These are phyloP conservation scores for Chrysoporthe deuterocubensis DNA, from an alignment of 2,329 filamentous ascomycete genomes.

Conservation along the genomic window DNA sequence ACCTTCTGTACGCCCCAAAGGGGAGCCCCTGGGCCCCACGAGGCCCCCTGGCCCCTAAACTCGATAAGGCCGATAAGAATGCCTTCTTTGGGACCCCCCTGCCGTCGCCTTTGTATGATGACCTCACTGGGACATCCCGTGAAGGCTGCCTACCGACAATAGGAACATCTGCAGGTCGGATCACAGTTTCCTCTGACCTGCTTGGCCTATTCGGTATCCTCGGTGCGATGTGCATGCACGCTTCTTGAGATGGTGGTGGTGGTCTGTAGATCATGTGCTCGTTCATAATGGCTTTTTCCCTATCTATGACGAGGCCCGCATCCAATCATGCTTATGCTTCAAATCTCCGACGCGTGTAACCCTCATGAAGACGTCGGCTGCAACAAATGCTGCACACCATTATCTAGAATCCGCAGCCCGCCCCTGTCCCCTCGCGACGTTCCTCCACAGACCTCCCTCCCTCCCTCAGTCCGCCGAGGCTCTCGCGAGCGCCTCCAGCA, in stretches of 20 bases:
- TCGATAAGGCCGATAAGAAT: constrained; percentile 2
- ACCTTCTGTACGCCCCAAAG: neutral
- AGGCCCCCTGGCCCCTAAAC: no score
- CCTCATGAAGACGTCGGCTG: neutral
- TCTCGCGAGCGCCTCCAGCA: constrained; percentile 86
- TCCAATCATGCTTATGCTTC: neutral
- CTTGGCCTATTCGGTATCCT: no score
- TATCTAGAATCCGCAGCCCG: no score
- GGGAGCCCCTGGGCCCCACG: neutral
- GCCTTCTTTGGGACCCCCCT: neutral
- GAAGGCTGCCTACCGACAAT: neutral
- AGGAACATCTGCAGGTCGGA: neutral
- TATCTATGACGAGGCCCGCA: neutral
- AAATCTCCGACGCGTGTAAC: neutral
- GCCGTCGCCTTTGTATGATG: neutral
- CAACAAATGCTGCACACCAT: neutral
- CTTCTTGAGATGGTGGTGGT: neutral
- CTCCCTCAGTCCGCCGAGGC: constrained; percentile 68
- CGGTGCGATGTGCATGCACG: neutral
- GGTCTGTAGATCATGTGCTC: neutral
- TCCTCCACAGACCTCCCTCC: neutral
- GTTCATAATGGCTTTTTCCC: neutral
- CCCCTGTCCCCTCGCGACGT: no score
- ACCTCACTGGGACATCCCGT: constrained; percentile 14
- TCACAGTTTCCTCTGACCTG: no score